Conservation (phyloP, 1,284 basidiomycete species). For the Cutaneotrichosporon mucoides region DNA sequence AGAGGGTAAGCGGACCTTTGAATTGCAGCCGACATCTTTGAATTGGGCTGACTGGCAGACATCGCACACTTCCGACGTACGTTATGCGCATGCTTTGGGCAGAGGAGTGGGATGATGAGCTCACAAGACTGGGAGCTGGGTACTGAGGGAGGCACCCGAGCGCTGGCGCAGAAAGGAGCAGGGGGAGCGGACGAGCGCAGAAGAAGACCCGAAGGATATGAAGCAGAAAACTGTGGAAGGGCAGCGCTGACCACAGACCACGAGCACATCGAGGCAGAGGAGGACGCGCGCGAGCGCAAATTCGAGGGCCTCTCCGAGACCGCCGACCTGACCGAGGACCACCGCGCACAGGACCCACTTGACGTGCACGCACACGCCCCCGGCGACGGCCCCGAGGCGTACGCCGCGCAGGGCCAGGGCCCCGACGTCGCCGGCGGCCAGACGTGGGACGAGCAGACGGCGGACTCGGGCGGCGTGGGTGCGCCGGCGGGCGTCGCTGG, state of each 20-base stretch:
- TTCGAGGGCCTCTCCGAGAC: conserved; percentile 41
- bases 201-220: too few relatives aligned
- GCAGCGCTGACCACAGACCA: conserved; percentile 58
- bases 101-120: too few relatives aligned
- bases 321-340: conserved; percentile 40
- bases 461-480: background rate
- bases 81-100: background rate
- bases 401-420: conserved; percentile 1
- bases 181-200: too few relatives aligned
- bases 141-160: too few relatives aligned
- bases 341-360: conserved; percentile 42
- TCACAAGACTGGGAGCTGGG: too few relatives aligned
- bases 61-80: conserved; percentile 43
- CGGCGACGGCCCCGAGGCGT: conserved; percentile 34
- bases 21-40: background rate
- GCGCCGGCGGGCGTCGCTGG: background rate
- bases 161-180: too few relatives aligned
- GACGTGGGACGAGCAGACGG: background rate
- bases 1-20: conserved; percentile 57
- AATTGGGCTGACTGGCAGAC: conserved; percentile 18
- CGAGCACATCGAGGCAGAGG: conserved; percentile 72
- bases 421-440: conserved; percentile 2
- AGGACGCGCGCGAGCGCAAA: conserved; percentile 57
- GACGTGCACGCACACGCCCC: conserved; percentile 39
- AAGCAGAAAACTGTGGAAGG: too few relatives aligned